phyloP scores from a whole-genome alignment of 176 grass and related monocot species.

The Oropetium thomaeum region DNA sequence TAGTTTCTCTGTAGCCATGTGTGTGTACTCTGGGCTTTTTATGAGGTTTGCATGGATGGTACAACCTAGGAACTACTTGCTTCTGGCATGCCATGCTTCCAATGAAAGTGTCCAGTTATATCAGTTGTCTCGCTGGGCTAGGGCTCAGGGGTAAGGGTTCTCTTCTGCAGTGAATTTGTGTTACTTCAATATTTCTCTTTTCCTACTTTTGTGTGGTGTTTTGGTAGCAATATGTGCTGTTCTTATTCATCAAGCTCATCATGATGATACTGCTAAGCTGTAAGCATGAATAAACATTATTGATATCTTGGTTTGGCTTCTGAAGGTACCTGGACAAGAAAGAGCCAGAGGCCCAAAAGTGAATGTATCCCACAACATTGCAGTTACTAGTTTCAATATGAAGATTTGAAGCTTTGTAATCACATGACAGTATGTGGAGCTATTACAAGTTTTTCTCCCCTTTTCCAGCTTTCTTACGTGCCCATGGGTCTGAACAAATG shows the following conservation, averaged over 20 bases:
- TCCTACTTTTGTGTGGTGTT: neutral
- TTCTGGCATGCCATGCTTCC: conserved; percentile 75
- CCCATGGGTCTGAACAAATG: neutral
- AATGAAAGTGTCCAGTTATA: conserved; percentile 84
- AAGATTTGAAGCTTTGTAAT: neutral
- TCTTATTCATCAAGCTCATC: neutral
- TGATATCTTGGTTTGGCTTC: conserved; percentile 10
- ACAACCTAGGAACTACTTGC: conserved; percentile 79
- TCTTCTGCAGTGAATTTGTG: neutral
- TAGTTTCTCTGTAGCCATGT: conserved; percentile 61
- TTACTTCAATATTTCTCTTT: neutral
- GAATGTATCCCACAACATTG: neutral
- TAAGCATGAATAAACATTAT: neutral
- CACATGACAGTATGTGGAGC: neutral
- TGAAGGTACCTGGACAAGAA: conserved; percentile 70
- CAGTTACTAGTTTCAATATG: conserved; percentile 2
- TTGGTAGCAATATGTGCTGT: neutral
- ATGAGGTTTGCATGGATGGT: conserved; percentile 99
- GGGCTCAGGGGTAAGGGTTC: conserved; percentile 52
- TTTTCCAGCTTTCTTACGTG: neutral
- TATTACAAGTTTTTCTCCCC: neutral
- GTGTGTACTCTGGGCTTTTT: conserved; percentile 74
- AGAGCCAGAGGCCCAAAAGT: conserved; percentile 51
- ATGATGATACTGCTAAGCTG: neutral
- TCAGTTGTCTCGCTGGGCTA: conserved; percentile 77